Percentiles rank a stretch among this genome's conserved stretches.
phyloP scores from a whole-genome alignment of 371 early-diverging fungal species.

The Mortierella sp. region DNA sequence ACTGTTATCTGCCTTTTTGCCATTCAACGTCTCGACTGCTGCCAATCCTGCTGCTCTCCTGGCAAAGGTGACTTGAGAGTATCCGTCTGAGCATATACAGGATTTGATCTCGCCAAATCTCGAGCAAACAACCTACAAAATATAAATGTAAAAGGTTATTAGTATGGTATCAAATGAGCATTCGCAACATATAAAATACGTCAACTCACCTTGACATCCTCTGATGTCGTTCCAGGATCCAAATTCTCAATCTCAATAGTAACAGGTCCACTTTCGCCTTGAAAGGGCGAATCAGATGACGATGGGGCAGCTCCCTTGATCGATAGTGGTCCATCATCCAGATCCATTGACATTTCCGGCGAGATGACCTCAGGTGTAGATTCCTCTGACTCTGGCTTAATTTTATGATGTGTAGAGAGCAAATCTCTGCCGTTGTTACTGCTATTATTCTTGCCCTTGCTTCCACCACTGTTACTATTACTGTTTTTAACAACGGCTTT shows the following conservation, averaged over 20 bases:
- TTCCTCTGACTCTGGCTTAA: background rate
- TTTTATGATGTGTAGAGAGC: background rate
- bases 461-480: background rate
- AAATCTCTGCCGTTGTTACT: background rate
- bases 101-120: conserved; percentile 53
- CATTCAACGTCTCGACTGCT: conserved; percentile 41
- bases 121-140: conserved; percentile 45
- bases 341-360: conserved; percentile 39
- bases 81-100: conserved; percentile 45
- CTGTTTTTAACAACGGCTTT: background rate
- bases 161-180: background rate
- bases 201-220: conserved; percentile 68
- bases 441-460: background rate
- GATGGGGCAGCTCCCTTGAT: conserved; percentile 57
- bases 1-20: conserved; percentile 56
- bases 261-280: conserved; percentile 62
- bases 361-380: conserved; percentile 21
- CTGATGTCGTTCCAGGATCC: conserved; percentile 67
- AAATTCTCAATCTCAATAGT: conserved; percentile 67
- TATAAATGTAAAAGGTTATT: background rate
- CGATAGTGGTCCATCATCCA: conserved; percentile 23
- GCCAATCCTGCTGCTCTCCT: conserved; percentile 46
- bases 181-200: background rate
- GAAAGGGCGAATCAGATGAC: background rate
- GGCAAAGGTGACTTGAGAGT: conserved; percentile 51